Percentiles rank a stretch among this genome's conserved stretches.
Conservation (phyloP, 2,329 filamentous ascomycete species). For the Onygena corvina region DNA sequence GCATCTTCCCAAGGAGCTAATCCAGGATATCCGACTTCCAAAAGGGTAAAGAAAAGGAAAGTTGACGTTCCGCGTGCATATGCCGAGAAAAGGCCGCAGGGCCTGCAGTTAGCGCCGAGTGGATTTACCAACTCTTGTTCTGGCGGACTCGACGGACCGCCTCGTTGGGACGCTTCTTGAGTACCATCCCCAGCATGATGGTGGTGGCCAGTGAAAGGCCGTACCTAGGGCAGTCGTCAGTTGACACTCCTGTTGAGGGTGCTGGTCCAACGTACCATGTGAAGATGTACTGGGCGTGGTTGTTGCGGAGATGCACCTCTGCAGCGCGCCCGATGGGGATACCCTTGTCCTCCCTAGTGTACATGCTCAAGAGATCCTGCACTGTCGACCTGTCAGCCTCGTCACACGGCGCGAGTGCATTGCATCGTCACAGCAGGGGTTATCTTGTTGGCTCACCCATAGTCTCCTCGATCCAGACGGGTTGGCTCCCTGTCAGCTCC, state of each 20-base stretch:
- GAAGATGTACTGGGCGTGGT: slow-evolving; percentile 96
- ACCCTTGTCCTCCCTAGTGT: slow-evolving; percentile 65
- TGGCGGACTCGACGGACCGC: slow-evolving; percentile 61
- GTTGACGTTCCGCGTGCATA: too few relatives aligned
- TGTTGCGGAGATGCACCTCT: slow-evolving; percentile 89
- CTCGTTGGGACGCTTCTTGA: slow-evolving; percentile 71
- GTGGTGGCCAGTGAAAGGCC: slow-evolving; percentile 71
- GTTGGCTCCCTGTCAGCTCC: slow-evolving; percentile 62
- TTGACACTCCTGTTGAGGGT: not conserved
- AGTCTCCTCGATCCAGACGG: slow-evolving; percentile 91
- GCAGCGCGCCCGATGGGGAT: slow-evolving; percentile 79
- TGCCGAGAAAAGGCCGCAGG: too few relatives aligned
- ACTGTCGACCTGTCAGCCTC: slow-evolving; percentile 37
- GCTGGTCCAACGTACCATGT: slow-evolving; percentile 61
- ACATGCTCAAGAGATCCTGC: slow-evolving; percentile 63
- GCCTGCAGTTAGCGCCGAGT: slow-evolving; percentile 10
- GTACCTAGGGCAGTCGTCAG: slow-evolving; percentile 51
- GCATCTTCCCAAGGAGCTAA: slow-evolving; percentile 66
- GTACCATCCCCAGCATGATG: slow-evolving; percentile 92
- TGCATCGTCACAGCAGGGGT: slow-evolving; percentile 1
- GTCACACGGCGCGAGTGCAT: not conserved
- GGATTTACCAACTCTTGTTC: slow-evolving; percentile 58
- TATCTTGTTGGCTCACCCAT: slow-evolving; percentile 52
- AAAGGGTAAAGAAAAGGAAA: slow-evolving; percentile 13
- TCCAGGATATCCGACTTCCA: slow-evolving; percentile 55